A percentile compares a stretch with the other conserved stretches of the same genome.
Evolutionary conservation across 164 flowering plant genomes (phyloP).

Genomic region (Warburgia ugandensis): DNA sequence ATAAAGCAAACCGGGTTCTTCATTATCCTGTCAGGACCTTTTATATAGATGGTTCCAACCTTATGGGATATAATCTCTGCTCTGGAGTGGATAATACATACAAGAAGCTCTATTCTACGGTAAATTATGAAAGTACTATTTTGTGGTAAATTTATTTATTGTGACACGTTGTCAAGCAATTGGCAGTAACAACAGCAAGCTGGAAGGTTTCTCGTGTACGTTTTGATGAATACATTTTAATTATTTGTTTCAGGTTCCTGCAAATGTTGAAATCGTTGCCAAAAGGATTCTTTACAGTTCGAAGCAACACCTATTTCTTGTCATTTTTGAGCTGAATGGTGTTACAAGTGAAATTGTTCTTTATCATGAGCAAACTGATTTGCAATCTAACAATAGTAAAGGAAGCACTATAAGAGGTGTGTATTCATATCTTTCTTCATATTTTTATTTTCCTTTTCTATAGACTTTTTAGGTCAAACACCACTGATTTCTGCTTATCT

Average conservation of each 20-base stretch:
- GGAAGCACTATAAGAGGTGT: constrained; percentile 81
- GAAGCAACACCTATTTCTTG: constrained; percentile 81
- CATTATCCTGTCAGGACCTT: constrained; percentile 95
- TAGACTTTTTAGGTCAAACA: too few species aligned
- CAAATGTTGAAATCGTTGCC: constrained; percentile 61
- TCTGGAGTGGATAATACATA: constrained; percentile 73
- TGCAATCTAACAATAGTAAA: constrained; percentile 58
- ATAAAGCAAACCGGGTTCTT: constrained; percentile 80
- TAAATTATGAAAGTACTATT: constrained; percentile 14
- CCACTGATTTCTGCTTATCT: not conserved
- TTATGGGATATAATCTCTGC: constrained; percentile 82
- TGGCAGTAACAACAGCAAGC: too few species aligned
- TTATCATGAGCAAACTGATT: constrained; percentile 77
- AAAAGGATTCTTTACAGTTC: constrained; percentile 64
- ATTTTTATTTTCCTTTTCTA: too few species aligned
- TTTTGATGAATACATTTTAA: too few species aligned
- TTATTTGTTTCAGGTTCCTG: constrained; percentile 81
- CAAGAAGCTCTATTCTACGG: constrained; percentile 85
- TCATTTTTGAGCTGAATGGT: constrained; percentile 72
- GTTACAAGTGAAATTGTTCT: constrained; percentile 73
- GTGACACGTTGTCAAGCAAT: too few species aligned
- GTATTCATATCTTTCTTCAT: too few species aligned
- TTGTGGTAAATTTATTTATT: not conserved
- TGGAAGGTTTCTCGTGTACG: too few species aligned
- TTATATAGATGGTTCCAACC: constrained; percentile 82